Evolutionary conservation across 306 rosid genomes (phyloP).

Genomic region (Leucaena leucocephala): DNA sequence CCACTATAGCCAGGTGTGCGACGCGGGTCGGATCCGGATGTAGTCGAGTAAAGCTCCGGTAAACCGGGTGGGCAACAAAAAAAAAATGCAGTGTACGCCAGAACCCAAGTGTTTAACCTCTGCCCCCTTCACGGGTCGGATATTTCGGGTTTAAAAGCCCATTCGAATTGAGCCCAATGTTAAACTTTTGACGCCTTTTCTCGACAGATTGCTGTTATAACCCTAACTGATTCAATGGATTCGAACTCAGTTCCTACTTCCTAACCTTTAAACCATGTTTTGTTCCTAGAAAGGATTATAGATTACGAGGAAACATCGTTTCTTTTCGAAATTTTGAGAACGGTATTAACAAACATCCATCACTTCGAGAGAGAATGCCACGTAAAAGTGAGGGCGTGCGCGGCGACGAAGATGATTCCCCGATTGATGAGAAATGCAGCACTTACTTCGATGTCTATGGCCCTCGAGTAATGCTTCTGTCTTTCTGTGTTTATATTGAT

Average conservation of each 20-base stretch:
- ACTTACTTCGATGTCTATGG: slow-evolving; percentile 77
- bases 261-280: neutral
- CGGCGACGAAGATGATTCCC: slow-evolving; percentile 45
- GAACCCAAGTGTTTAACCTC: too few relatives aligned
- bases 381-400: slow-evolving; percentile 31
- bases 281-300: neutral
- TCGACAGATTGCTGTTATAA: neutral
- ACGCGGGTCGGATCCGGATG: too few relatives aligned
- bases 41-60: too few relatives aligned
- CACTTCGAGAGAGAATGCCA: slow-evolving; percentile 43
- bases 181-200: too few relatives aligned
- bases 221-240: neutral
- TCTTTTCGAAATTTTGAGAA: neutral
- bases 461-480: slow-evolving; percentile 51
- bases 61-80: too few relatives aligned
- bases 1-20: too few relatives aligned
- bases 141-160: neutral
- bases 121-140: neutral
- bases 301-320: neutral
- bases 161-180: neutral
- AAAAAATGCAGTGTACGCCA: too few relatives aligned
- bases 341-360: neutral
- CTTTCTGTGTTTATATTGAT: neutral
- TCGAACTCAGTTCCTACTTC: neutral
- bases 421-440: slow-evolving; percentile 27